These are phyloP conservation scores for Fusarium xyrophilum DNA, from an alignment of 2,329 filamentous ascomycete genomes.

Conservation along the genomic window DNA sequence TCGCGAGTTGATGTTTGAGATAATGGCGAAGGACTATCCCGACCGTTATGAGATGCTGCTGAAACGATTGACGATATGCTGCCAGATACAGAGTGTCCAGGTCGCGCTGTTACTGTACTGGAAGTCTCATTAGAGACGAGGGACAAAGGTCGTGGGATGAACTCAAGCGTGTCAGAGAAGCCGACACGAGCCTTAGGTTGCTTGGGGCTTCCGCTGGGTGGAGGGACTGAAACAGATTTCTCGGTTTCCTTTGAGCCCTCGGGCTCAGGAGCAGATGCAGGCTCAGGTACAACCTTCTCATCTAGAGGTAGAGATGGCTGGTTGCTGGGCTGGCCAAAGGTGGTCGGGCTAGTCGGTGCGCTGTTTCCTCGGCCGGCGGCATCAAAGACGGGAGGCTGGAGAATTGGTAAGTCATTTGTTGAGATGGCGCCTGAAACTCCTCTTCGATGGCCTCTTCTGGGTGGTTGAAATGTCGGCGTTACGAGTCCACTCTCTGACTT, in stretches of 20 bases:
- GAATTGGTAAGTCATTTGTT: slow-evolving; percentile 78
- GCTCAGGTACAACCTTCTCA: slow-evolving; percentile 3
- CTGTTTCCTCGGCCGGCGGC: slow-evolving; percentile 65
- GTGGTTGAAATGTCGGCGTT: slow-evolving; percentile 61
- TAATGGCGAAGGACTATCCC: slow-evolving; percentile 49
- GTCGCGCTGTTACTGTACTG: slow-evolving; percentile 73
- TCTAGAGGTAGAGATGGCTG: slow-evolving; percentile 29
- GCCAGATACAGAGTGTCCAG: slow-evolving; percentile 75
- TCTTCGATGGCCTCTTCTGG: slow-evolving; percentile 74
- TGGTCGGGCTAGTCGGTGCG: slow-evolving; percentile 67
- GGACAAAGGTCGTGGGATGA: slow-evolving; percentile 82
- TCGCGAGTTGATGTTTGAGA: slow-evolving; percentile 52
- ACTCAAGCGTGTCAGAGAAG: slow-evolving; percentile 84
- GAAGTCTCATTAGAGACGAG: slow-evolving; percentile 85
- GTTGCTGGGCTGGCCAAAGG: slow-evolving; percentile 46
- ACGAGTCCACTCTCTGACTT: slow-evolving; percentile 66
- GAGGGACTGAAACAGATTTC: neutral
- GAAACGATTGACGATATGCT: slow-evolving; percentile 82
- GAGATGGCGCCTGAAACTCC: slow-evolving; percentile 78
- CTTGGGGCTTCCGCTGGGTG: slow-evolving; percentile 27
- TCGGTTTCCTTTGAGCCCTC: slow-evolving; percentile 3
- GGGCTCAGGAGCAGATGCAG: neutral
- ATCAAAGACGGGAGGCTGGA: slow-evolving; percentile 62
- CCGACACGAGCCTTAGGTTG: slow-evolving; percentile 71
- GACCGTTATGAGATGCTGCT: slow-evolving; percentile 54